Base-by-base conservation (phyloP, 768 basidiomycete species). In the Serendipita vermifera region DNA sequence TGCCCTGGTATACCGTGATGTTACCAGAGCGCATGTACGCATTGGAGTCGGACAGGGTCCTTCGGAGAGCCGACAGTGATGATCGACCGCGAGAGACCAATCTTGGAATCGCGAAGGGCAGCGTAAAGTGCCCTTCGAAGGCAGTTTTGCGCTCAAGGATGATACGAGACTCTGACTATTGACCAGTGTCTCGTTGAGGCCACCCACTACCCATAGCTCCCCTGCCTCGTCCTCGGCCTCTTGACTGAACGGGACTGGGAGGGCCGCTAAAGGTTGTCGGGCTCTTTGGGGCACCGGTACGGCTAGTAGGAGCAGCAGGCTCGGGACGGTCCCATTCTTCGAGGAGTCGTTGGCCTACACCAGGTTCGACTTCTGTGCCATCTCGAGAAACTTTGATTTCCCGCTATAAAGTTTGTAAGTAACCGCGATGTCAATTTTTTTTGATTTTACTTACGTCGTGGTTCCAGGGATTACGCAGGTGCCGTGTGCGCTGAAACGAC, bases 401-500 rank as follows among this genome's bases (percentile, higher is more conserved):
- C 51, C 79, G 72, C 46, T 51, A 27, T 13, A n/a, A 53, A 2
- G 26, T 7, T 40, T 1, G 13, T 2, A 6, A 15, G 32, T 22
- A 13, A 55, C 61, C 61, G 20, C 62, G 59, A 1, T 59, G 56
- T 24, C 61, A 61, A 55, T 70, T 67, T 57, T n/a, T 26, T 11
- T 72, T 72, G 61, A 73, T 64, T n/a, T n/a, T 51, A 72, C 72
- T 7, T 70, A 61, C 46, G 58, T 85, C 87, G 61, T 88, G 80
- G 62, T 97, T 97, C 91, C 92, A 97, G 2, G 85, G 83, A 65
- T 97, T 98, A 38, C 87, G 80, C 54, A 96, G 68, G 64, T 90
- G 85, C 26, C 82, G 77, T 32, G 85, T 85, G 40, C 78, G 78
- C 59, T 73, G 69, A 68, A 97, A 97, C 0, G 88, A 81, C 2